Evolutionary conservation across 345 rosid genomes (phyloP), one percentile per base, ranked within the genome.

Genomic region (Citrus unshiu): DNA sequence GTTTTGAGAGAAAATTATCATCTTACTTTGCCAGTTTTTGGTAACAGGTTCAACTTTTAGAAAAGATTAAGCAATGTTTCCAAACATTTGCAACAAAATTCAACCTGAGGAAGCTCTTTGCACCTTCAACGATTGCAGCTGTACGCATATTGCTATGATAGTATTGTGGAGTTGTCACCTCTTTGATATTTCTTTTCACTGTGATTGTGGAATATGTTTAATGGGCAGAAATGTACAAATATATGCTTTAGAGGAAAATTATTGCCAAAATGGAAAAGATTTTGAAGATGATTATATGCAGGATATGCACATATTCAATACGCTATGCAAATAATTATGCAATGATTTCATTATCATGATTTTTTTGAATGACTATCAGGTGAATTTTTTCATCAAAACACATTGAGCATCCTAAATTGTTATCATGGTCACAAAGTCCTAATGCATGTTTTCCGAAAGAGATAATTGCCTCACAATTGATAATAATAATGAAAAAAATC

Each of bases 51-150:
- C 34, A 24, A 4, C 19, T 67, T 65, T 6, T 66, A 32, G 61
- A 46, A 9, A 74, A 32, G 70, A 60, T 59, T 49, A 68, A 75
- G 62, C 43, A 35, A n/a, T 4, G 24, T 63, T 35, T 78, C 39
- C 75, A 16, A 14, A 72, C 54, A 35, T 54, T 70, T 57, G 72
- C 73, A 21, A 46, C 4, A 19, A 82, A 75, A 43, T 13, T 70
- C 63, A 69, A 74, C 69, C 72, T 64, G 61, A 57, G 73, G 56
- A 70, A 37, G 63, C 39, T 82, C 51, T 78, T 82, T 32, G 81
- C 85, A n/a, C 85, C 85, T 54, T 82, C 85, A 5, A 78, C 77
- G 2, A 58, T 75, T 61, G 85, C 68, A 63, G 77, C 80, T 57
- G 85, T 82, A 82, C 16, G 66, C 29, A 32, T 34, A 32, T 62